A percentile compares a stretch with the other conserved stretches of the same genome.
phyloP scores from a whole-genome alignment of 2,329 filamentous ascomycete species.

The Alternaria sp. region DNA sequence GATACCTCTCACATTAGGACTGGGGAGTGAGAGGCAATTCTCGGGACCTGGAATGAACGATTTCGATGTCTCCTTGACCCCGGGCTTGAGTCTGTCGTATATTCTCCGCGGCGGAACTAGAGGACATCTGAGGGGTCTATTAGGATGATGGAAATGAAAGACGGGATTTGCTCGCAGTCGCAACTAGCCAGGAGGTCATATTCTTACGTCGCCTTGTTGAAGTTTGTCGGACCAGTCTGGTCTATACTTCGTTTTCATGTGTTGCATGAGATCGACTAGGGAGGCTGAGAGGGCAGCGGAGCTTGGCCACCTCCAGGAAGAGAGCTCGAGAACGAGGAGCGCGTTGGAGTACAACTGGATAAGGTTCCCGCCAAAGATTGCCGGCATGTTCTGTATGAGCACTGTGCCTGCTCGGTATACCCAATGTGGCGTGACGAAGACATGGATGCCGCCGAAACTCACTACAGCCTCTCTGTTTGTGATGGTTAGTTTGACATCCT shows the following conservation, averaged over 20 bases:
- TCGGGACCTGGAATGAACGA: background rate
- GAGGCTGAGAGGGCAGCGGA: conserved; percentile 36
- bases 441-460: conserved; percentile 37
- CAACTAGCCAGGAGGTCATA: conserved; percentile 23
- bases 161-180: background rate
- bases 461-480: conserved; percentile 39
- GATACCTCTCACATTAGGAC: background rate
- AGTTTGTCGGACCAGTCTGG: conserved; percentile 38
- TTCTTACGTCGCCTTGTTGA: conserved; percentile 35
- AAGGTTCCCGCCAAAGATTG: conserved; percentile 38
- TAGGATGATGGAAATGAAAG: conserved; percentile 5
- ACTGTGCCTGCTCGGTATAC: conserved; percentile 43
- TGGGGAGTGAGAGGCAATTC: background rate
- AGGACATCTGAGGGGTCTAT: conserved; percentile 7
- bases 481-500: conserved; percentile 3
- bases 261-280: conserved; percentile 39
- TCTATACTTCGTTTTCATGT: conserved; percentile 40
- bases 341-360: conserved; percentile 46
- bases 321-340: conserved; percentile 42
- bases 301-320: conserved; percentile 45
- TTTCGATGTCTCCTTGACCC: background rate
- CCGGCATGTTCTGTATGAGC: conserved; percentile 41
- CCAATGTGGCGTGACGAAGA: conserved; percentile 45
- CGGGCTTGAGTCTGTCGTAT: background rate
- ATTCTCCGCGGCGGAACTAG: background rate